Base-by-base conservation (phyloP, 805 yeast genomes). In the Monosporozyma yasuniensis region DNA sequence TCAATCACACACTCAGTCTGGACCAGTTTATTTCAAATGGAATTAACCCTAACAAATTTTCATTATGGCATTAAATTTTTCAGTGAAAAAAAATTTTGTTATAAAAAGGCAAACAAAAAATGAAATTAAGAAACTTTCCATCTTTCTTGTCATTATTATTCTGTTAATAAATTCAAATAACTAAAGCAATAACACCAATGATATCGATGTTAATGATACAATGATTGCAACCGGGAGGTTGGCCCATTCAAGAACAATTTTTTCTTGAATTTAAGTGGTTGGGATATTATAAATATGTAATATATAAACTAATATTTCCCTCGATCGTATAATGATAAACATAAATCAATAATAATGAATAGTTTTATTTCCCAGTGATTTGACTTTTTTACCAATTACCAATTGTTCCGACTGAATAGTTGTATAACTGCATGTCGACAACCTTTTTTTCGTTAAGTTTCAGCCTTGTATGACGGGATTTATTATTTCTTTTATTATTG, bases 381-480 rank as follows among this genome's bases (percentile, higher is more conserved):
- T 35, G 39, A 35, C 16, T 35, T 35, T 30, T 30, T 18, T 35
- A 18, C 21, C 39, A 52, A 52, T 54, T 64, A 67, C 70, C 71
- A 67, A 67, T 67, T 67, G 71, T 67, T 67, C 71, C 71, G 68
- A 67, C 71, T 67, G 71, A 67, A 65, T 67, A 63, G 67, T 64
- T 51, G 61, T 53, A 53, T 56, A 54, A 66, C 39, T 64, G 56
- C 59, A 57, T 61, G 74, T 70, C 71, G 74, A 71, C 73, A 71
- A 61, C 63, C 65, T 58, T 61, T 63, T 34, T 61, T 63, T 70
- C 74, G 74, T 70, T 70, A 70, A 70, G 74, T 70, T 70, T 70
- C 74, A 70, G 74, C 74, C 74, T 70, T 70, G 74, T 70, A 70
- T 70, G 74, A 70, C 68, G 54, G 50, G 35, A 42, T 42, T 18